Base-by-base conservation (phyloP, 352 stramenopile species). In the Phytophthora pistaciae region DNA sequence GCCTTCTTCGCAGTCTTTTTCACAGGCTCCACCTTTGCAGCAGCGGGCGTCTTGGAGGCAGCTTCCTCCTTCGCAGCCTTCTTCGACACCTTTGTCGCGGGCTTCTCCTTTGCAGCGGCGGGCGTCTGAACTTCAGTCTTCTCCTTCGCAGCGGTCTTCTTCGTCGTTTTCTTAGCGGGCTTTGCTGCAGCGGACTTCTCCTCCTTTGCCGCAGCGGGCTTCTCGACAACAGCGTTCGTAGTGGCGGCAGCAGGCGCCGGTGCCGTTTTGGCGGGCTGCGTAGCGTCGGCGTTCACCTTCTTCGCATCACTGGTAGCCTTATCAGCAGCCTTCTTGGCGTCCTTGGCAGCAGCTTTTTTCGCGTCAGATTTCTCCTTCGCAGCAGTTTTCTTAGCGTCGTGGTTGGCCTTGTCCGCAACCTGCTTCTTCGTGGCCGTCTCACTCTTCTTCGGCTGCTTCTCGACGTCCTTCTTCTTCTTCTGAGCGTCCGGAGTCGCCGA, bases 341-440 rank as follows among this genome's bases (percentile, higher is more conserved):
- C 42, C 56, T 78, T 83, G 5, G 36, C 14, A n/a, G 21, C 31
- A 50, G 16, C 29, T 9, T 55, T 55, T 38, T 68, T 71, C 6
- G 60, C 25, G 5, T 66, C 38, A 5, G 56, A 10, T 1, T 13
- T 40, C 29, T 56, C 54, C 31, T 55, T 60, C 36, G 10, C 20
- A 6, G 8, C 23, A 48, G n/a, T 36, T 33, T 70, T 74, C 33
- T 50, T 74, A 31, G 46, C 10, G 14, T 55, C 48, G 6, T 33
- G 36, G 2, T 53, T 60, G 4, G 62, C 31, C 54, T 64, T 53
- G 33, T 18, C 8, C 21, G 42, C 53, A 21, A 29, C 14, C 23
- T 56, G 50, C 33, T 64, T 68, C 54, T 79, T 79, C 10, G 31
- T 50, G 4, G 68, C 64, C 2, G 58, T n/a, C 2, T 49, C 20